These are phyloP conservation scores for Candida pini DNA, from an alignment of 805 yeast species.

Conservation along the genomic window DNA sequence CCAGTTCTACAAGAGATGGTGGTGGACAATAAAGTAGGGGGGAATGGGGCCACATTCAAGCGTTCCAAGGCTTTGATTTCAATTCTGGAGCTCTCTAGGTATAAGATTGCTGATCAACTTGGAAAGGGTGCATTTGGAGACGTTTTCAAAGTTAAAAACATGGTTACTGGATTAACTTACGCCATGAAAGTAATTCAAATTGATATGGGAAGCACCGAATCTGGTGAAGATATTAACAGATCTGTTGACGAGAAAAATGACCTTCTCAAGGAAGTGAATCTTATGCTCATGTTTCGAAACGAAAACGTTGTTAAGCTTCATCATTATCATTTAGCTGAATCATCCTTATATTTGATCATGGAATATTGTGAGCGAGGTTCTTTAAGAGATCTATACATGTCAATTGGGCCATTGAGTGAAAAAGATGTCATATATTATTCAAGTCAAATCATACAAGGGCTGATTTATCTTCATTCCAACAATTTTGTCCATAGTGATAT, in stretches of 20 bases:
- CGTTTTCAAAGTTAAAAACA: constrained; percentile 45
- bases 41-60: too few relatives aligned
- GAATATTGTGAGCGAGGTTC: constrained; percentile 69
- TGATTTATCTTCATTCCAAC: constrained; percentile 61
- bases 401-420: constrained; percentile 53
- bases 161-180: constrained; percentile 6
- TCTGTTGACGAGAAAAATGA: constrained; percentile 3
- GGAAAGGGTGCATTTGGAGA: constrained; percentile 93
- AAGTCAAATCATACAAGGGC: constrained; percentile 51
- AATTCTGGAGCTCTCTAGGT: too few relatives aligned
- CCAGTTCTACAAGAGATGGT: too few relatives aligned
- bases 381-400: constrained; percentile 45
- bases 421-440: constrained; percentile 43
- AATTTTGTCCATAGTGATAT: constrained; percentile 76
- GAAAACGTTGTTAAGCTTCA: constrained; percentile 63
- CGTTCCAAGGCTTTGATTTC: too few relatives aligned
- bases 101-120: constrained; percentile 53
- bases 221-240: background rate
- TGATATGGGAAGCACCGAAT: constrained; percentile 3
- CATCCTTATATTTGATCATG: constrained; percentile 50
- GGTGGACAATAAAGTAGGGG: too few relatives aligned
- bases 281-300: constrained; percentile 59
- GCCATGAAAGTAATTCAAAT: constrained; percentile 24
- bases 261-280: constrained; percentile 62
- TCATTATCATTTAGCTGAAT: constrained; percentile 55